Evolutionary conservation across 202 grass and related monocot genomes (phyloP).

Genomic region (Elaeis oleifera): DNA sequence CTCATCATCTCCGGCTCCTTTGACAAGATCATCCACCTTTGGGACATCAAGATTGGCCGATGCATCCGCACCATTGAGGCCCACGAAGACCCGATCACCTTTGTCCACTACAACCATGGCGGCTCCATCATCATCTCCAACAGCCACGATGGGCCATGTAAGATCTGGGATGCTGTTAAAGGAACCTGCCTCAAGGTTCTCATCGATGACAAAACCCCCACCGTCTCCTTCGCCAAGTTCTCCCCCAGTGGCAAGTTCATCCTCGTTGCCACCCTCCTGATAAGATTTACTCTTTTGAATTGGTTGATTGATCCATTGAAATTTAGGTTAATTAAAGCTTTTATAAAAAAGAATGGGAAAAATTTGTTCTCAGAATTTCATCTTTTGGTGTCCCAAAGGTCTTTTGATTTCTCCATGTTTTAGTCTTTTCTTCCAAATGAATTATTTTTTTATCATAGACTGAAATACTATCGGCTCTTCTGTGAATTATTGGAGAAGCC

Average conservation of each 20-base stretch:
- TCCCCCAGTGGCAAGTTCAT: constrained; percentile 85
- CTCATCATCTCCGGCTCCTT: constrained; percentile 65
- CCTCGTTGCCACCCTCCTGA: constrained; percentile 62
- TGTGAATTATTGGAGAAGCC: too few species aligned
- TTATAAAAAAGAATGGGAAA: too few species aligned
- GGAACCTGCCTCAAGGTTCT: constrained; percentile 71
- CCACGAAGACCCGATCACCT: constrained; percentile 61
- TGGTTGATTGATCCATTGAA: background rate
- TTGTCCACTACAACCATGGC: constrained; percentile 64
- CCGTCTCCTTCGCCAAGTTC: constrained; percentile 61
- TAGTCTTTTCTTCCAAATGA: too few species aligned
- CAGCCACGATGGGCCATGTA: constrained; percentile 86
- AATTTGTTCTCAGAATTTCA: too few species aligned
- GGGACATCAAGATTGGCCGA: constrained; percentile 45
- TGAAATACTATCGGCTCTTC: too few species aligned
- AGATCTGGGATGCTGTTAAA: constrained; percentile 50
- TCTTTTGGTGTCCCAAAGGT: too few species aligned
- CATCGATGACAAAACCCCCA: constrained; percentile 58
- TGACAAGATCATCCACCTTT: constrained; percentile 66
- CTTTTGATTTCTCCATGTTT: too few species aligned
- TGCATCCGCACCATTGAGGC: constrained; percentile 54
- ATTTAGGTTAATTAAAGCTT: too few species aligned
- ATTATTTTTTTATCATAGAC: too few species aligned
- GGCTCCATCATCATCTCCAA: constrained; percentile 82
- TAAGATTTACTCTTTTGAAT: constrained; percentile 18